Evolutionary conservation across 1,139 yeast genomes (phyloP).

Genomic region (Blastobotrys ciferrii): DNA sequence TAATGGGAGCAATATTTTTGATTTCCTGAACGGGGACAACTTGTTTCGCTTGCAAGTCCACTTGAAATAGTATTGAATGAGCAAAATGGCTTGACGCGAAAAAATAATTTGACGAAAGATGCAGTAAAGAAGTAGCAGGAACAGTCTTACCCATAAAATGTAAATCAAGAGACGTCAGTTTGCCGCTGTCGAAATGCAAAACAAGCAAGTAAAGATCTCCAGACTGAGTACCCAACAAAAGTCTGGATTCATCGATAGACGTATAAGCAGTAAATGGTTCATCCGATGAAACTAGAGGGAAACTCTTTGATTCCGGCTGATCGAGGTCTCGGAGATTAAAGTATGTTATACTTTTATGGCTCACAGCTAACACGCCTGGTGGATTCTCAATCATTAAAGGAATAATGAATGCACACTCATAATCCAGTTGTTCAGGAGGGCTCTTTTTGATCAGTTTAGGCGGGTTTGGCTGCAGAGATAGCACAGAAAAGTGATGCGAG

Average conservation of each 20-base stretch:
- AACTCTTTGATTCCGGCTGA: not conserved
- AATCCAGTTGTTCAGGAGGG: slow-evolving; percentile 11
- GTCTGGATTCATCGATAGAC: slow-evolving; percentile 16
- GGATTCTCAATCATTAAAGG: slow-evolving; percentile 4
- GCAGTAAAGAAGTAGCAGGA: slow-evolving; percentile 20
- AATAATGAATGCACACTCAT: slow-evolving; percentile 10
- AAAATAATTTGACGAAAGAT: slow-evolving; percentile 21
- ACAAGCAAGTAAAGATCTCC: slow-evolving; percentile 18
- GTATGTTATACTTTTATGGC: not conserved
- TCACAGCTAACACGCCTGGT: not conserved
- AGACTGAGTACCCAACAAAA: slow-evolving; percentile 15
- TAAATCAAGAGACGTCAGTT: slow-evolving; percentile 10
- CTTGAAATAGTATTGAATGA: slow-evolving; percentile 18
- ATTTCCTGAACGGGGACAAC: slow-evolving; percentile 12
- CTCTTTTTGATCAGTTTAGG: not conserved
- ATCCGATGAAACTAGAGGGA: not conserved
- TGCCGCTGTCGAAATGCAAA: slow-evolving; percentile 5
- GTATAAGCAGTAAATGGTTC: slow-evolving; percentile 13
- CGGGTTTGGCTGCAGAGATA: not conserved
- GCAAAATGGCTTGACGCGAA: slow-evolving; percentile 22
- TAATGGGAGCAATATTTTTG: slow-evolving; percentile 16
- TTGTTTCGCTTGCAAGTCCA: slow-evolving; percentile 9
- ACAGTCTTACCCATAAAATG: slow-evolving; percentile 16
- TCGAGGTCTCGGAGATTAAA: not conserved
- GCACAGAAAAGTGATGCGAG: slow-evolving; percentile 3